Evolutionary conservation across 345 rosid species (phyloP).

Genomic region (Eucalyptus viminalis): DNA sequence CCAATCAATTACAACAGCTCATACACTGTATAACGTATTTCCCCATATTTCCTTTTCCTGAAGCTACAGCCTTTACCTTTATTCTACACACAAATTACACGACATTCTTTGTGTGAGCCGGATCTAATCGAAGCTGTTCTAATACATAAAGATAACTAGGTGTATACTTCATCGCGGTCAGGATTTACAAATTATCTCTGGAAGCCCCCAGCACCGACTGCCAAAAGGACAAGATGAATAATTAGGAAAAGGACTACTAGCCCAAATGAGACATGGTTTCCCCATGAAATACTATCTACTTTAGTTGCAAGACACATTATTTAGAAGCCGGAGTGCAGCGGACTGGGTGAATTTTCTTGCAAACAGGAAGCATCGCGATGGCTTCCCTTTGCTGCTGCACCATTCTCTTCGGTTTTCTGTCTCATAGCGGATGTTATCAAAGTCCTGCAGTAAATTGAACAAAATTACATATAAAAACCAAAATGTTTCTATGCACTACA

Average conservation of each 20-base stretch:
- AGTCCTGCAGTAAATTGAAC: too few relatives aligned
- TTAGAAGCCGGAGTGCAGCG: slow-evolving; percentile 74
- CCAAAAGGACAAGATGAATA: neutral
- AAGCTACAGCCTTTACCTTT: neutral
- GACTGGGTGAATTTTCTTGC: slow-evolving; percentile 94
- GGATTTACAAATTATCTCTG: neutral
- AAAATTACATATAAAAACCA: neutral
- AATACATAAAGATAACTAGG: neutral
- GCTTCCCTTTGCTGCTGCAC: slow-evolving; percentile 85
- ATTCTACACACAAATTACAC: neutral
- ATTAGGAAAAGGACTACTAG: neutral
- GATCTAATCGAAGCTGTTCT: neutral
- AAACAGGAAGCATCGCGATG: slow-evolving; percentile 78
- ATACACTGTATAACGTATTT: neutral
- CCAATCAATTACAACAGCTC: neutral
- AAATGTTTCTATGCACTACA: neutral
- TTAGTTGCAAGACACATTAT: slow-evolving; percentile 11
- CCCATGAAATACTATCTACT: neutral
- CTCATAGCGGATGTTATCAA: neutral
- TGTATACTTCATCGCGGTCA: neutral
- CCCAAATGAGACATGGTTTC: neutral
- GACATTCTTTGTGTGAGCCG: neutral
- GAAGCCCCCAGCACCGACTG: slow-evolving; percentile 23
- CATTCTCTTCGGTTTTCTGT: slow-evolving; percentile 88
- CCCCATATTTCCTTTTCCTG: neutral